Evolutionary conservation across 2,329 filamentous ascomycete genomes (phyloP).

Genomic region (Arthrinium puccinioides): DNA sequence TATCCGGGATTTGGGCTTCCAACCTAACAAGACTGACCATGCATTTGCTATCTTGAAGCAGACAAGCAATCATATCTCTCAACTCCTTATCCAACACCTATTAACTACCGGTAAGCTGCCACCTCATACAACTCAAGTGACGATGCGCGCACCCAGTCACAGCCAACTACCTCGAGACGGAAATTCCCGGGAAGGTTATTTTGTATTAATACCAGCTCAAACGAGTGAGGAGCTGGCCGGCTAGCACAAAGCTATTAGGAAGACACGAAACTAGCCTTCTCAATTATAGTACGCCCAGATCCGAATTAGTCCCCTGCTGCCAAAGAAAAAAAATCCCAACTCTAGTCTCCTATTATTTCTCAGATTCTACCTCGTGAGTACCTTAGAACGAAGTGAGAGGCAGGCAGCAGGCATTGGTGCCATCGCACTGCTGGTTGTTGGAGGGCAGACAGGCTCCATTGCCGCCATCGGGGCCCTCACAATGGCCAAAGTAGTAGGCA

Average conservation of each 20-base stretch:
- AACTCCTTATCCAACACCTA: too few relatives aligned
- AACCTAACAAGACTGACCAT: too few relatives aligned
- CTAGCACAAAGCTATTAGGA: background rate
- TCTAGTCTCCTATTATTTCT: background rate
- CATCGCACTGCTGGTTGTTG: background rate
- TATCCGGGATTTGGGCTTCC: too few relatives aligned
- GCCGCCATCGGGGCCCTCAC: background rate
- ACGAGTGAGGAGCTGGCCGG: slow-evolving; percentile 2
- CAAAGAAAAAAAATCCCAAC: background rate
- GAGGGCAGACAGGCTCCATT: background rate
- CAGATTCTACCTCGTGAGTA: background rate
- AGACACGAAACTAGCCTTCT: background rate
- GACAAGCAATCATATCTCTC: too few relatives aligned
- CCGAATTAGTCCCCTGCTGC: background rate
- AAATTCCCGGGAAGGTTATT: too few relatives aligned
- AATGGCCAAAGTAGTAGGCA: background rate
- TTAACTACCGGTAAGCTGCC: too few relatives aligned
- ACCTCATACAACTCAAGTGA: too few relatives aligned
- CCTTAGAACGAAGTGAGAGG: too few relatives aligned
- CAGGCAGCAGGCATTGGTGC: slow-evolving; percentile 1
- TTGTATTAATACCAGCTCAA: background rate
- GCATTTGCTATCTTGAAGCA: too few relatives aligned
- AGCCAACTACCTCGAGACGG: too few relatives aligned
- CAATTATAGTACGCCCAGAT: background rate
- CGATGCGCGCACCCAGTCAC: too few relatives aligned